These are phyloP conservation scores for Hericium rajendrae DNA, from an alignment of 768 basidiomycete species.

Conservation along the genomic window DNA sequence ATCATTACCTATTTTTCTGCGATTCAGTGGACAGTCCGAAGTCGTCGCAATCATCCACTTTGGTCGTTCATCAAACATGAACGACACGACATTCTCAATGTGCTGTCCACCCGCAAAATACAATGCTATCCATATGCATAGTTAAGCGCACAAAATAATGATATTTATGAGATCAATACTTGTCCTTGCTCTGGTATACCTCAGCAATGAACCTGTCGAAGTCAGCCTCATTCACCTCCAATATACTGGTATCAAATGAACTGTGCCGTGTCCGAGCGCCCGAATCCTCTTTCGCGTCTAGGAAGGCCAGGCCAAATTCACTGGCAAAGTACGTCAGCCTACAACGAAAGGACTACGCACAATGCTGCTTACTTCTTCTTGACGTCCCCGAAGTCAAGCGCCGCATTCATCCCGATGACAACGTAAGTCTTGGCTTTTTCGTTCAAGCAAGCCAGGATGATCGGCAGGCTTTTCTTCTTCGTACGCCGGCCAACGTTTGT, in stretches of 20 bases:
- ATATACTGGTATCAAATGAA: slow-evolving; percentile 14
- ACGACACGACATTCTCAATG: too few relatives aligned
- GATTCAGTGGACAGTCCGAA: too few relatives aligned
- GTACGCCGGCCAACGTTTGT: slow-evolving; percentile 31
- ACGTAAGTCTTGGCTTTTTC: slow-evolving; percentile 72
- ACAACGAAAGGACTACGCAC: slow-evolving; percentile 16
- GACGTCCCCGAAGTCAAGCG: slow-evolving; percentile 84
- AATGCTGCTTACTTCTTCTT: slow-evolving; percentile 62
- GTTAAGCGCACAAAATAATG: slow-evolving; percentile 1
- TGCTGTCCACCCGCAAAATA: too few relatives aligned
- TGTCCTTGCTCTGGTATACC: slow-evolving; percentile 12
- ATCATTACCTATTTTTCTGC: too few relatives aligned
- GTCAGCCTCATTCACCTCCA: slow-evolving; percentile 14
- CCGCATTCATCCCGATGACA: slow-evolving; percentile 88
- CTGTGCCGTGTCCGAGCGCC: slow-evolving; percentile 13
- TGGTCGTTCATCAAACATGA: background rate
- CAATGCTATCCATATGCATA: slow-evolving; percentile 1
- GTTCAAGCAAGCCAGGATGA: slow-evolving; percentile 87
- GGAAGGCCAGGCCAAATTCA: slow-evolving; percentile 8
- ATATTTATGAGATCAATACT: slow-evolving; percentile 6
- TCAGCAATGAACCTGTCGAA: slow-evolving; percentile 14
- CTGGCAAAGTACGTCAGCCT: background rate
- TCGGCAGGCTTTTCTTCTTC: slow-evolving; percentile 69
- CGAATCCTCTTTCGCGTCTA: slow-evolving; percentile 14
- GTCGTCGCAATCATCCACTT: background rate